Conservation (phyloP, 805 yeast species). For the Myxozyma neotropica region DNA sequence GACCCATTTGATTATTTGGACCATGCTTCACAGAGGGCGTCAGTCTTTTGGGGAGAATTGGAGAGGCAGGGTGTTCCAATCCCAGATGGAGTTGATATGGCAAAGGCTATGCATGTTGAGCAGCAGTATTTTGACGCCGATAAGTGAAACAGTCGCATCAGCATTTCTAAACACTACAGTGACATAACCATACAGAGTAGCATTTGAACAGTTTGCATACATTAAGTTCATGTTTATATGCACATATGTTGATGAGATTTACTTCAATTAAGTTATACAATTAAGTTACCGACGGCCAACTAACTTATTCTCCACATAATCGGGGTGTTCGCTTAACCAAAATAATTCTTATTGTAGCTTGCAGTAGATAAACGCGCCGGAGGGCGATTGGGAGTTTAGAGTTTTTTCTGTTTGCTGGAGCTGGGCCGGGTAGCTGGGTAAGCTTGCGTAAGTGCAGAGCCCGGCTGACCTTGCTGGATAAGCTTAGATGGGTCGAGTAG, state of each 20-base stretch:
- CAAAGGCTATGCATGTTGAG: constrained; percentile 9
- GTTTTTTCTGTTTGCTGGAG: not conserved
- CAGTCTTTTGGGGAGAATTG: constrained; percentile 74
- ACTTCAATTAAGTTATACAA: no score
- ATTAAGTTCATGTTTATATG: no score
- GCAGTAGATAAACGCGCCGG: constrained; percentile 1
- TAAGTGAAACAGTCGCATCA: not conserved
- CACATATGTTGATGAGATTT: no score
- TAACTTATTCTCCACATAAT: no score
- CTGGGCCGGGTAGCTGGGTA: not conserved
- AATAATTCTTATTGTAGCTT: not conserved
- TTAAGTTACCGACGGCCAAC: no score
- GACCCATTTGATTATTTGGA: constrained; percentile 78
- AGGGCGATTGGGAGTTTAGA: constrained; percentile 8
- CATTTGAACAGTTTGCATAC: no score
- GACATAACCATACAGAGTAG: no score
- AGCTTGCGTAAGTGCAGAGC: constrained; percentile 9
- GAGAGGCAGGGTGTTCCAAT: constrained; percentile 55
- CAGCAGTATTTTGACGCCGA: not conserved
- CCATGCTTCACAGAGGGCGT: constrained; percentile 75
- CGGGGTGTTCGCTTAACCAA: not conserved
- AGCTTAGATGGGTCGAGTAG: no score
- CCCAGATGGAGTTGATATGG: constrained; percentile 18
- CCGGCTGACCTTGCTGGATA: not conserved
- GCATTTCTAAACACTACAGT: no score